These are phyloP conservation scores for Eucalyptus microcorys DNA, from an alignment of 345 rosid species.

Conservation along the genomic window DNA sequence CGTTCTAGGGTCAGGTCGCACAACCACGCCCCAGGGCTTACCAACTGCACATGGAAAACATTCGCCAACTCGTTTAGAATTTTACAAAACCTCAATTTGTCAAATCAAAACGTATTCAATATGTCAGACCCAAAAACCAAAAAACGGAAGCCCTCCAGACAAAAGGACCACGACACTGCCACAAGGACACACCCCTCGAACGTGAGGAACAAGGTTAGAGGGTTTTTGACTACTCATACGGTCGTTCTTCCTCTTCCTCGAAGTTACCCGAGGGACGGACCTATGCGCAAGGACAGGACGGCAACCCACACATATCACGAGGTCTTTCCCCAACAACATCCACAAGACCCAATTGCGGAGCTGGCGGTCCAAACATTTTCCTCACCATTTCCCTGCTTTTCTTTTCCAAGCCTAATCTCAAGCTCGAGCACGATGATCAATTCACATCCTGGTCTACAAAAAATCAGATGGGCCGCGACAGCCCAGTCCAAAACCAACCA, in stretches of 20 bases:
- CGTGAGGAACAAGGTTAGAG: not conserved
- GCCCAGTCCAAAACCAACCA: not conserved
- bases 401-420: not conserved
- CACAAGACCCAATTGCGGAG: not conserved
- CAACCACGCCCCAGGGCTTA: constrained; percentile 45
- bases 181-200: not conserved
- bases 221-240: not conserved
- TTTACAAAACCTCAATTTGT: not conserved
- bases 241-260: not conserved
- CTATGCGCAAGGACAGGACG: not conserved
- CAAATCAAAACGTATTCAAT: not conserved
- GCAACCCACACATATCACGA: not conserved
- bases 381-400: not conserved
- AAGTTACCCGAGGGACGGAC: not conserved
- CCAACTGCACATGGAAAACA: constrained; percentile 6
- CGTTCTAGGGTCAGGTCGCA: constrained; percentile 49
- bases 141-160: not conserved
- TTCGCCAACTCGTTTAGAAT: not conserved
- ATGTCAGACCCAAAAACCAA: not conserved
- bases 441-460: not conserved
- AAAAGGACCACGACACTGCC: not conserved
- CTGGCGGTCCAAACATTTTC: not conserved
- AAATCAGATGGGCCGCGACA: not conserved
- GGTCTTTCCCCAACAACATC: not conserved
- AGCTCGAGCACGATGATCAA: not conserved